Base-by-base conservation (phyloP, 1,284 basidiomycete species). In the Cutaneotrichosporon cyanovorans region DNA sequence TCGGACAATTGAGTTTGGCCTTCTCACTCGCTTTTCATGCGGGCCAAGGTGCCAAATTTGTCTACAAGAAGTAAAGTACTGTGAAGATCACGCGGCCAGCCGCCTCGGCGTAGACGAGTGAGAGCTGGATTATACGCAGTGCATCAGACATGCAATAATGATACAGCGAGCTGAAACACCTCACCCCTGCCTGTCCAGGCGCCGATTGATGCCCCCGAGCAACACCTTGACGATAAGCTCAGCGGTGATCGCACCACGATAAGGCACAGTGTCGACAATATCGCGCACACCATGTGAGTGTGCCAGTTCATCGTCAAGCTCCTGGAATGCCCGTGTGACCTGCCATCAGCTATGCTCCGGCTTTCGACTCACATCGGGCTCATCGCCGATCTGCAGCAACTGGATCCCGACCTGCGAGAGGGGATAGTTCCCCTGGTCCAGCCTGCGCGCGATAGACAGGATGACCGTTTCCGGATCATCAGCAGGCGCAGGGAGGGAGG, bases 401-500 rank as follows among this genome's bases (percentile, higher is more conserved):
- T 71, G 68, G 16, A 75, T 60, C 28, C 73, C 69, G 5, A 74
- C 57, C 58, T 74, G 73, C n/a, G 60, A 55, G 2, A 68, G 52
- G 0, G 73, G 72, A 41, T 62, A 71, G 34, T 63, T 55, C 2
- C 65, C 63, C 15, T 56, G 42, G 50, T 74, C 73, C 14, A 74
- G 63, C 53, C 64, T 42, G 47, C 56, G 58, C 2, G 65, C 65
- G 43, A 44, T 47, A 15, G 52, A 25, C 3, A 67, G 52, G 5
- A 68, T 48, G 14, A 67, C 65, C n/a, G 58, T 56, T 39, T 63
- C 63, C 9, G 61, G 61, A 50, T 68, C 65, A 37, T 68, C 65
- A 4, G 58, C 58, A 2, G 64, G 59, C 2, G 59, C 35, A 58
- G 47, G 18, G 25, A 44, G 35, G 7, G 42, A 15, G 5, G 42